phyloP scores from a whole-genome alignment of 2,329 filamentous ascomycete species.

The Macrophomina pseudophaseolina region DNA sequence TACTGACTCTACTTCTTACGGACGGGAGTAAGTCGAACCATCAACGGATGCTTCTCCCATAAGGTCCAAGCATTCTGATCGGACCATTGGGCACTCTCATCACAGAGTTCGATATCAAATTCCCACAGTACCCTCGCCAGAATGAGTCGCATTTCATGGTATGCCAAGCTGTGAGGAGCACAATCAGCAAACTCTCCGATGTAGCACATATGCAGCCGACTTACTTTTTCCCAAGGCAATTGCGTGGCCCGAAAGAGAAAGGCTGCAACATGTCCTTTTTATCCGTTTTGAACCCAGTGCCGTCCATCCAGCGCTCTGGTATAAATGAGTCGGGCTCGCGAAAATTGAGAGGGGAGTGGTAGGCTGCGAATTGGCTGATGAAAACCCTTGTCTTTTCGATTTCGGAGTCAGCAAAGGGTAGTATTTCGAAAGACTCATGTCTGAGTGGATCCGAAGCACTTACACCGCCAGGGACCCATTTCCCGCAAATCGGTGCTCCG shows the following conservation, averaged over 20 bases:
- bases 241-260: constrained; percentile 37
- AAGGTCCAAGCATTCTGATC: constrained; percentile 39
- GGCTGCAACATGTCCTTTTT: constrained; percentile 33
- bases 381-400: neutral
- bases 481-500: constrained; percentile 35
- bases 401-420: too few relatives aligned
- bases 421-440: too few relatives aligned
- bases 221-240: constrained; percentile 44
- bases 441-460: constrained; percentile 22
- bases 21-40: constrained; percentile 36
- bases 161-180: constrained; percentile 37
- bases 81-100: constrained; percentile 45
- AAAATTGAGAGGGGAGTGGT: constrained; percentile 36
- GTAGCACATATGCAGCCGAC: constrained; percentile 24
- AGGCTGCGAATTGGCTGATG: constrained; percentile 33
- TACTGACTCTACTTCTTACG: too few relatives aligned
- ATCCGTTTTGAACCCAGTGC: constrained; percentile 34
- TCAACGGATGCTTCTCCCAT: constrained; percentile 41
- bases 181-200: neutral
- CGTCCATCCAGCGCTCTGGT: constrained; percentile 42
- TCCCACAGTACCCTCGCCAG: constrained; percentile 46
- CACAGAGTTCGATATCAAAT: constrained; percentile 45
- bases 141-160: constrained; percentile 45
- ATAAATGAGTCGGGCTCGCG: constrained; percentile 34
- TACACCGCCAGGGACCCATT: constrained; percentile 32